Conservation (phyloP, 345 rosid species). For the Gossypium australe region DNA sequence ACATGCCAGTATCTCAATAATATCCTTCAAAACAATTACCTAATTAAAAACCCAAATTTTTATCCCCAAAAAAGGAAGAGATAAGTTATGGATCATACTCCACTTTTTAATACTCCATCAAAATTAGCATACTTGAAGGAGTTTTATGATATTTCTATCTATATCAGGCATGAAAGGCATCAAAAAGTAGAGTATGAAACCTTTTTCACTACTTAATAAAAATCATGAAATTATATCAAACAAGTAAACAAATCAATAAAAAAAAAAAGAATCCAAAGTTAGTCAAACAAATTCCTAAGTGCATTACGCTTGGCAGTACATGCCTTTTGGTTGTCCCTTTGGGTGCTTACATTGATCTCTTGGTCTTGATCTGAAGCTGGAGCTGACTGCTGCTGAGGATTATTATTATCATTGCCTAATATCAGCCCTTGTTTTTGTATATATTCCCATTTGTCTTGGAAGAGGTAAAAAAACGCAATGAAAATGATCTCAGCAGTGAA, state of each 20-base stretch:
- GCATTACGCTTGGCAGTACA: constrained; percentile 61
- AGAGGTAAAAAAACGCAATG: constrained; percentile 63
- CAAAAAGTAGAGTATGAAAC: background rate
- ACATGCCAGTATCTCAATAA: background rate
- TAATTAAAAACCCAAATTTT: background rate
- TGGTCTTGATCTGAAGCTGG: constrained; percentile 12
- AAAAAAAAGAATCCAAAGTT: background rate
- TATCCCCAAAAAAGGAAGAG: background rate
- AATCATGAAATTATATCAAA: background rate
- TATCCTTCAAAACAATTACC: background rate
- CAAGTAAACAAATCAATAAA: no score
- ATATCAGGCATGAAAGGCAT: background rate
- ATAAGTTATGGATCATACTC: background rate
- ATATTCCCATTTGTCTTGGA: constrained; percentile 83
- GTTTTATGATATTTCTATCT: background rate
- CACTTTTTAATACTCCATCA: background rate
- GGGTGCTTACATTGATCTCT: constrained; percentile 9
- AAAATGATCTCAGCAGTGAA: constrained; percentile 67
- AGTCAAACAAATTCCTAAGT: constrained; percentile 63
- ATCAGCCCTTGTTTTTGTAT: constrained; percentile 51
- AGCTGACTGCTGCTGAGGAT: constrained; percentile 19
- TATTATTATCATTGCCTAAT: constrained; percentile 1
- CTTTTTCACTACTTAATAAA: background rate
- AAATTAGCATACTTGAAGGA: background rate
- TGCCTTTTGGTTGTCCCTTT: constrained; percentile 33